Percentiles rank a stretch among this genome's conserved stretches.
phyloP scores from a whole-genome alignment of 2,329 filamentous ascomycete genomes.

The Aspergillus sp. region DNA sequence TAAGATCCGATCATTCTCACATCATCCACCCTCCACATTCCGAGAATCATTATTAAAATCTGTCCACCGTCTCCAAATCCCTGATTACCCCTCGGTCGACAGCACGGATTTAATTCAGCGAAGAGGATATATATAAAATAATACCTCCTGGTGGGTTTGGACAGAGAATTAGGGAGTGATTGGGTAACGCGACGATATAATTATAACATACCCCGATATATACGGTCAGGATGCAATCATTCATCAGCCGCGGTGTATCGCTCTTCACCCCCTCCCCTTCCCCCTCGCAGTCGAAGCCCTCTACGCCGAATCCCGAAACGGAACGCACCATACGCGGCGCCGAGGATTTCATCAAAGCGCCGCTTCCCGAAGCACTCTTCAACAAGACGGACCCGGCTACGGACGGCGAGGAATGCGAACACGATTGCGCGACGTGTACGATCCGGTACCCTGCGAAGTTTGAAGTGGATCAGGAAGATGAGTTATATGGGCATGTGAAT shows the following conservation, averaged over 20 bases:
- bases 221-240: conserved; percentile 30
- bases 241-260: conserved; percentile 35
- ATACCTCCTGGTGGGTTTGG: not conserved
- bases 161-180: not conserved
- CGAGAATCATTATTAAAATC: not conserved
- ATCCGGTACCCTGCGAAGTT: conserved; percentile 75
- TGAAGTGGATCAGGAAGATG: conserved; percentile 71
- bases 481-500: conserved; percentile 80
- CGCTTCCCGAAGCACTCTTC: conserved; percentile 62
- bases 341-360: conserved; percentile 49
- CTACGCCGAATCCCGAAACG: conserved; percentile 15
- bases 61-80: not conserved
- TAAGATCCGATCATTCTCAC: conserved; percentile 10
- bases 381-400: conserved; percentile 69
- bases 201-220: not conserved
- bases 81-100: not conserved
- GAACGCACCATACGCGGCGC: not conserved
- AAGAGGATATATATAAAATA: not conserved
- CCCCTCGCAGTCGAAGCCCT: conserved; percentile 13
- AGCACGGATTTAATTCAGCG: not conserved
- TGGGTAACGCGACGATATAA: too few relatives aligned
- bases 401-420: conserved; percentile 86
- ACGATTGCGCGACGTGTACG: conserved; percentile 80
- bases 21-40: conserved; percentile 5
- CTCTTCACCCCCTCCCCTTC: conserved; percentile 31